phyloP scores from a whole-genome alignment of 2,329 filamentous ascomycete species.

The Epichloe gansuensis region DNA sequence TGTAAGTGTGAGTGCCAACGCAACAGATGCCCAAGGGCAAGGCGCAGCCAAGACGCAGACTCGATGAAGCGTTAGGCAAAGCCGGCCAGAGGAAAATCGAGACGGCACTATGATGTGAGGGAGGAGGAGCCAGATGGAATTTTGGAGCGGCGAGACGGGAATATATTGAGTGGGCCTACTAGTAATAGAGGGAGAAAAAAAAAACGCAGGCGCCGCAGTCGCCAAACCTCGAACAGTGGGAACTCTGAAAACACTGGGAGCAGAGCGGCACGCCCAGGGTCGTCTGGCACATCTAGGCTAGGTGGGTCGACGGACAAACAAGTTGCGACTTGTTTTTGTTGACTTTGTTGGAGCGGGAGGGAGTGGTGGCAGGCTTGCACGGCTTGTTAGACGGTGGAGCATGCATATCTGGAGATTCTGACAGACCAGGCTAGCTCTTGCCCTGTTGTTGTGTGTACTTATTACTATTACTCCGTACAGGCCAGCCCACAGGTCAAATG shows the following conservation, averaged over 20 bases:
- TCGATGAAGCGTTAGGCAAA: neutral
- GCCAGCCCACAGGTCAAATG: neutral
- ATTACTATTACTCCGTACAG: neutral
- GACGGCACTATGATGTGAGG: neutral
- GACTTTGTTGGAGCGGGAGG: neutral
- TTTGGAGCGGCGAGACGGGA: constrained; percentile 3
- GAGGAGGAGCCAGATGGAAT: neutral
- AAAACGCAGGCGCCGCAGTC: constrained; percentile 4
- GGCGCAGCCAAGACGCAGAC: constrained; percentile 1
- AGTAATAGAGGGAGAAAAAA: neutral
- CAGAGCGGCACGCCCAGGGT: neutral
- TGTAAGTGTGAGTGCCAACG: neutral
- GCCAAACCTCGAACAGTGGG: neutral
- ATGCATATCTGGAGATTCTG: neutral
- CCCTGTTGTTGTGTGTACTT: too few relatives aligned
- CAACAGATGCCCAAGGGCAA: constrained; percentile 3
- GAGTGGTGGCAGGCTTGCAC: too few relatives aligned
- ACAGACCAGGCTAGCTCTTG: neutral
- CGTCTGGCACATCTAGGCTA: neutral
- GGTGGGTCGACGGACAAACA: neutral
- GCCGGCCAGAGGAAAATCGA: neutral
- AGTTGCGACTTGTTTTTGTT: neutral
- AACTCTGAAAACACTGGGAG: neutral
- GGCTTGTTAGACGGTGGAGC: neutral
- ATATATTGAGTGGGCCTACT: constrained; percentile 7